These are phyloP conservation scores for Magnaporthiopsis incrustans DNA, from an alignment of 2,329 filamentous ascomycete species.

Conservation along the genomic window DNA sequence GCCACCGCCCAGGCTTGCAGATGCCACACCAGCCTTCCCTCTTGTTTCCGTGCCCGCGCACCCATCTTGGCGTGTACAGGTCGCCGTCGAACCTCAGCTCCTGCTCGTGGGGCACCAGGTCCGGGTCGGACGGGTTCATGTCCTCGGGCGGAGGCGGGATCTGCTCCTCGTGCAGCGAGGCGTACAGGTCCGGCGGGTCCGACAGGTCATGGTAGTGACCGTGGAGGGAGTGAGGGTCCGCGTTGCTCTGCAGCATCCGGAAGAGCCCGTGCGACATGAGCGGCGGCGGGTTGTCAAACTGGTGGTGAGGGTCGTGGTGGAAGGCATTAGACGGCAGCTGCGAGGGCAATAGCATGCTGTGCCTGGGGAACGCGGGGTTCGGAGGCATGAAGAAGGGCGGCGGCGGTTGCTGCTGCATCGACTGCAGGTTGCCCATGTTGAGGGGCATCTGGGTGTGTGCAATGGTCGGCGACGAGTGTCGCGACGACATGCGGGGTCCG, in stretches of 20 bases:
- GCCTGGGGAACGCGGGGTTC: conserved; percentile 42
- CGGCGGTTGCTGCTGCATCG: conserved; percentile 38
- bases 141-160: conserved; percentile 68
- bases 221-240: conserved; percentile 57
- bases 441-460: conserved; percentile 41
- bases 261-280: conserved; percentile 66
- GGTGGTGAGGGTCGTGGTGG: conserved; percentile 39
- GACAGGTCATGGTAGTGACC: conserved; percentile 66
- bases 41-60: conserved; percentile 79
- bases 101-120: conserved; percentile 70
- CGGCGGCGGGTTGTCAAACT: conserved; percentile 51
- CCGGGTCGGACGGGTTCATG: conserved; percentile 71
- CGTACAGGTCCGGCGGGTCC: conserved; percentile 70
- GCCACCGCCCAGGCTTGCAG: conserved; percentile 78
- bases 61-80: conserved; percentile 76
- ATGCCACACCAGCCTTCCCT: conserved; percentile 86
- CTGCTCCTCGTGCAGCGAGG: conserved; percentile 66
- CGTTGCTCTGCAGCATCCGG: conserved; percentile 67
- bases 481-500: conserved; percentile 45
- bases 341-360: conserved; percentile 52
- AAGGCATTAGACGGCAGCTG: conserved; percentile 35
- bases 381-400: conserved; percentile 40
- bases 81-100: conserved; percentile 73
- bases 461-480: conserved; percentile 43
- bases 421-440: conserved; percentile 46